phyloP scores from a whole-genome alignment of 2,329 filamentous ascomycete species.

The Venturia oleaginea region DNA sequence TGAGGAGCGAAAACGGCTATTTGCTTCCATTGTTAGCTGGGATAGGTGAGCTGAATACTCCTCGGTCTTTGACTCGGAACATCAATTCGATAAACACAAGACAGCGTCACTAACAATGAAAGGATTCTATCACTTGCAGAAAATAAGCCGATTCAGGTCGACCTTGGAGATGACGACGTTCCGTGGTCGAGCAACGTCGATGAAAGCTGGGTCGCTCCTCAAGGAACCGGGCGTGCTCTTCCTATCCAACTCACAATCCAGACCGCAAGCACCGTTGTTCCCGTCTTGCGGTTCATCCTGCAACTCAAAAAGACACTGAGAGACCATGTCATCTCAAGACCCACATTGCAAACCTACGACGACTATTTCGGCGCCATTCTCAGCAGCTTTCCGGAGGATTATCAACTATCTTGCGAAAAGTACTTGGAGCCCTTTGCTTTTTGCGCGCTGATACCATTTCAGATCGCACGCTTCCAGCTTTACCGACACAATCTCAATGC shows the following conservation, averaged over 20 bases:
- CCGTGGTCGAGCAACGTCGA: conserved; percentile 43
- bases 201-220: conserved; percentile 62
- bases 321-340: conserved; percentile 54
- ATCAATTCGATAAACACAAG: background rate
- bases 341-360: conserved; percentile 70
- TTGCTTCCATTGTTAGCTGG: conserved; percentile 90
- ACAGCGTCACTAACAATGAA: background rate
- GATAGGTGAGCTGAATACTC: conserved; percentile 52
- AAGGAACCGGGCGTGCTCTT: conserved; percentile 32
- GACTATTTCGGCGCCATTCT: conserved; percentile 69
- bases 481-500: conserved; percentile 84
- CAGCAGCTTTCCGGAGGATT: conserved; percentile 64
- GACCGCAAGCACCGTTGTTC: conserved; percentile 68
- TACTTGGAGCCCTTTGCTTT: conserved; percentile 66
- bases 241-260: conserved; percentile 47
- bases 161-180: conserved; percentile 5
- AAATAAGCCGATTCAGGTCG: conserved; percentile 12
- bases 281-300: conserved; percentile 70
- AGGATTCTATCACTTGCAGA: conserved; percentile 1
- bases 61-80: conserved; percentile 20
- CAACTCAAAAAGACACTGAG: conserved; percentile 63
- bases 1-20: conserved; percentile 79
- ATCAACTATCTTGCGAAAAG: conserved; percentile 56
- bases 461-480: conserved; percentile 74
- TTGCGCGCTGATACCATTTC: conserved; percentile 66